These are phyloP conservation scores for Trichoderma semiorbis DNA, from an alignment of 2,329 filamentous ascomycete species.

Conservation along the genomic window DNA sequence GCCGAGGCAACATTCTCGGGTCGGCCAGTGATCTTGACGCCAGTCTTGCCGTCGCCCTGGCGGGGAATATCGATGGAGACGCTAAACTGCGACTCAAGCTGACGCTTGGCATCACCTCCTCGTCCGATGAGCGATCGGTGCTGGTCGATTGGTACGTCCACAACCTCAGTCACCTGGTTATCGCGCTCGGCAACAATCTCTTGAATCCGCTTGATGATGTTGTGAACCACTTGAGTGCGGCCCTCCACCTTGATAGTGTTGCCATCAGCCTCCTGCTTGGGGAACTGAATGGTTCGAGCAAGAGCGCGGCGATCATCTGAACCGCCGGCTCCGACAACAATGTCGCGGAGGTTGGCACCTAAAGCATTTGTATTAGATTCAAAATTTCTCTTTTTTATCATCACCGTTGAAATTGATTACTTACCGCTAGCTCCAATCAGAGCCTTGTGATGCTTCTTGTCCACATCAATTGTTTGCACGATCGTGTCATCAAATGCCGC, in stretches of 20 bases:
- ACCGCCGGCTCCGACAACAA: constrained; percentile 84
- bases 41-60: constrained; percentile 78
- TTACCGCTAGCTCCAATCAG: constrained; percentile 86
- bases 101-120: constrained; percentile 80
- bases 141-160: constrained; percentile 86
- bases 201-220: constrained; percentile 79
- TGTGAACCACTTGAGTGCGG: constrained; percentile 77
- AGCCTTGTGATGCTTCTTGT: constrained; percentile 86
- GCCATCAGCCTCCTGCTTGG: constrained; percentile 78
- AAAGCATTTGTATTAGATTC: neutral
- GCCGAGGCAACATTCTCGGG: constrained; percentile 77
- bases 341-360: constrained; percentile 82
- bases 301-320: constrained; percentile 80
- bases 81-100: constrained; percentile 80
- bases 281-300: constrained; percentile 90
- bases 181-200: constrained; percentile 79
- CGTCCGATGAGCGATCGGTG: constrained; percentile 89
- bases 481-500: constrained; percentile 89
- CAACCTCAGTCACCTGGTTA: constrained; percentile 70
- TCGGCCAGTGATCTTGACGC: constrained; percentile 80
- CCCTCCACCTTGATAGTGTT: constrained; percentile 87
- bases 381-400: neutral
- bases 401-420: constrained; percentile 29
- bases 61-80: constrained; percentile 88
- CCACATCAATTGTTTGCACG: constrained; percentile 79